Percentiles rank a stretch among this genome's conserved stretches.
phyloP scores from a whole-genome alignment of 1,139 yeast species.

The Hemisphaericaspora xylanilytica region DNA sequence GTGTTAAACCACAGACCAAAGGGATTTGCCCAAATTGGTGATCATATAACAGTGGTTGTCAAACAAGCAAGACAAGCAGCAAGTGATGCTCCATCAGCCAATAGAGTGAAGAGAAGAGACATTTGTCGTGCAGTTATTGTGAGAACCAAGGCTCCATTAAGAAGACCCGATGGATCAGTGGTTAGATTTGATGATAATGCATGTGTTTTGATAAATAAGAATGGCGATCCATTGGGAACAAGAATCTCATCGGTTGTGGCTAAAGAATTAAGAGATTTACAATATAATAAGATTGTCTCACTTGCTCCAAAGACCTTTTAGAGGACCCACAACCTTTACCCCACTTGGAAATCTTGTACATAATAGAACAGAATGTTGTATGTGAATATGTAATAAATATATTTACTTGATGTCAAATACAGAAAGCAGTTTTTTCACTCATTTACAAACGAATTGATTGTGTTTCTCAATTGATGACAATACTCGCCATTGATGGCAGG shows the following conservation, averaged over 20 bases:
- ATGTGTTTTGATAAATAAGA: constrained; percentile 88
- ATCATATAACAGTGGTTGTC: constrained; percentile 90
- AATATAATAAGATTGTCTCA: constrained; percentile 82
- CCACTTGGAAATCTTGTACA: no score
- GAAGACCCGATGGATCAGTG: constrained; percentile 84
- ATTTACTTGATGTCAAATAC: no score
- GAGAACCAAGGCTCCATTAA: constrained; percentile 83
- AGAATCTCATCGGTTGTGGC: constrained; percentile 92
- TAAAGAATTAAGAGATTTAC: constrained; percentile 81
- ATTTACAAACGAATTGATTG: constrained; percentile 5
- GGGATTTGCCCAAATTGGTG: constrained; percentile 83
- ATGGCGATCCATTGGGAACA: constrained; percentile 92
- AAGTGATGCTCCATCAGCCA: constrained; percentile 61
- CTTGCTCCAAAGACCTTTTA: constrained; percentile 86
- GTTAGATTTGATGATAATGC: constrained; percentile 95
- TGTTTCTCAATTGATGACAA: constrained; percentile 6
- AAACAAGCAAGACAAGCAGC: constrained; percentile 81
- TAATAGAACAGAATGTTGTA: neutral
- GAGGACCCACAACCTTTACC: constrained; percentile 5
- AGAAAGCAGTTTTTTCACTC: no score
- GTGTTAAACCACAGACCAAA: constrained; percentile 86
- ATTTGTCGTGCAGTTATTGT: constrained; percentile 95
- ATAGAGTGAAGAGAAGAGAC: constrained; percentile 91
- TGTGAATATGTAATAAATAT: no score
- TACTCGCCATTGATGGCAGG: constrained; percentile 4